phyloP scores from a whole-genome alignment of 192 early-diverging fungal genomes.

The Funneliformis mosseae region DNA sequence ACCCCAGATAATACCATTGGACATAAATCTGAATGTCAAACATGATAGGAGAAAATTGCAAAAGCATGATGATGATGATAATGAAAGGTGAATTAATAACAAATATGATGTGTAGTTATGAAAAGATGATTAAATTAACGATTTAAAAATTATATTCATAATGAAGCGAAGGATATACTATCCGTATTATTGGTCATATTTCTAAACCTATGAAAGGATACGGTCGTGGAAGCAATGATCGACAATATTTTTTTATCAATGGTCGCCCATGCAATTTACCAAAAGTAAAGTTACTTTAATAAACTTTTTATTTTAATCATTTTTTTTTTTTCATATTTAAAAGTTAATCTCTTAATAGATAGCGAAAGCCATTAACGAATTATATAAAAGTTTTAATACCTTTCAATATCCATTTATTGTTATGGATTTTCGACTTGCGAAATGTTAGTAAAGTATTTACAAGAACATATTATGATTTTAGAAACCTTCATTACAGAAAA shows the following conservation, averaged over 20 bases:
- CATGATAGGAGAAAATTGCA: constrained; percentile 4
- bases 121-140: constrained; percentile 17
- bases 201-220: constrained; percentile 65
- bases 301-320: constrained; percentile 8
- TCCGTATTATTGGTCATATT: constrained; percentile 51
- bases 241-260: constrained; percentile 90
- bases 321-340: background rate
- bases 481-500: background rate
- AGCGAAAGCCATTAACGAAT: constrained; percentile 77
- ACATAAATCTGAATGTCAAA: constrained; percentile 42
- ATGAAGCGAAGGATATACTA: constrained; percentile 23
- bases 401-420: constrained; percentile 82
- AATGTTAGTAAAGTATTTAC: constrained; percentile 37
- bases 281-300: constrained; percentile 66
- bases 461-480: too few species aligned
- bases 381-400: constrained; percentile 68
- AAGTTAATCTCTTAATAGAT: constrained; percentile 45
- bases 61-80: background rate
- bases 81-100: background rate
- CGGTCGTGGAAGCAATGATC: constrained; percentile 75
- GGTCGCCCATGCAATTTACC: constrained; percentile 85
- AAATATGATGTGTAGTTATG: background rate
- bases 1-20: constrained; percentile 50
- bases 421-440: constrained; percentile 62
- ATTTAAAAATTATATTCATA: constrained; percentile 6